Evolutionary conservation across 345 rosid species (phyloP).

Genomic region (Diplotaxis tenuifolia): DNA sequence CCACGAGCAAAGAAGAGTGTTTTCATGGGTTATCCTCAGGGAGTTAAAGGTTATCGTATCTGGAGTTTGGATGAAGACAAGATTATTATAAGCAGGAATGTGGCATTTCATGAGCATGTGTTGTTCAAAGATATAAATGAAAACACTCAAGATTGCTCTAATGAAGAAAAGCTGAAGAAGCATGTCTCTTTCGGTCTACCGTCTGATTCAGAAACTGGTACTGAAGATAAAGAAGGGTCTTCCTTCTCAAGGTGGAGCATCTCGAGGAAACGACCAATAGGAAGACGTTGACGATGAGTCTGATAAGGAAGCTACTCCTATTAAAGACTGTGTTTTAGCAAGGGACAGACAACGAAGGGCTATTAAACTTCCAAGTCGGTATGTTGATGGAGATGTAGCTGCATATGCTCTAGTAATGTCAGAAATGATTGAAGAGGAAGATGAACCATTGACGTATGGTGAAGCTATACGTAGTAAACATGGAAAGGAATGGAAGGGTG

Average conservation of each 20-base stretch:
- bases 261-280: neutral
- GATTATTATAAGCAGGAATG: too few relatives aligned
- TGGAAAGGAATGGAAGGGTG: neutral
- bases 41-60: too few relatives aligned
- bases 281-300: neutral
- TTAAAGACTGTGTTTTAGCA: neutral
- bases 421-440: too few relatives aligned
- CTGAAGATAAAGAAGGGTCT: neutral
- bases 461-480: neutral
- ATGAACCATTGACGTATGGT: neutral
- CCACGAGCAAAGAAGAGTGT: too few relatives aligned
- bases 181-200: too few relatives aligned
- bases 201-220: too few relatives aligned
- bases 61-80: too few relatives aligned
- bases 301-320: neutral
- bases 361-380: neutral
- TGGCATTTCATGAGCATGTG: too few relatives aligned
- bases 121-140: too few relatives aligned
- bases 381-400: neutral
- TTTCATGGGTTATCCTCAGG: too few relatives aligned
- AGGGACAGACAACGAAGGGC: neutral
- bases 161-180: too few relatives aligned
- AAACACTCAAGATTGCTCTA: too few relatives aligned
- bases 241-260: neutral
- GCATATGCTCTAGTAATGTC: neutral